A percentile compares a stretch with the other conserved stretches of the same genome.
Conservation (phyloP, 345 rosid species). For the Salix brachista region DNA sequence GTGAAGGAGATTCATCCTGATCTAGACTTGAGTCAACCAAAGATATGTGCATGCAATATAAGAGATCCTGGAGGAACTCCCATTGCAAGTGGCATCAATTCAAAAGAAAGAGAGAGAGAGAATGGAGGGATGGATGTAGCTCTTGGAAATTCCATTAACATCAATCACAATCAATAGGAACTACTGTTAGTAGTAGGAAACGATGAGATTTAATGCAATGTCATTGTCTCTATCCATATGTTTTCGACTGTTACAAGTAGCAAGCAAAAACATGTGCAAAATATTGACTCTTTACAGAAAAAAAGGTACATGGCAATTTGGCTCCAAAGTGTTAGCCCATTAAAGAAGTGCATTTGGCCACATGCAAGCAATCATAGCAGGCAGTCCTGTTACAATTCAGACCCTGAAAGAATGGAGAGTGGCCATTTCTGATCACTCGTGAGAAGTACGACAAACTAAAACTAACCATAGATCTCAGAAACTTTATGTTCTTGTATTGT, state of each 20-base stretch:
- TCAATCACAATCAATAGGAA: constrained; percentile 12
- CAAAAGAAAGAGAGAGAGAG: no score
- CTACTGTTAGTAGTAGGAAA: constrained; percentile 9
- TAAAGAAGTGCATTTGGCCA: no score
- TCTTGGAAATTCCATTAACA: not conserved
- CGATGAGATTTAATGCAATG: constrained; percentile 7
- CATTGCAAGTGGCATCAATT: not conserved
- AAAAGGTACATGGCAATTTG: not conserved
- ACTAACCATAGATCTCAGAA: no score
- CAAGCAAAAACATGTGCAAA: not conserved
- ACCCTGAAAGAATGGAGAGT: no score
- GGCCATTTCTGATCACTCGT: no score
- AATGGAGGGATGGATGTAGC: no score
- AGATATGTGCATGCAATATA: constrained; percentile 4
- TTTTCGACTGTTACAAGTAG: constrained; percentile 5
- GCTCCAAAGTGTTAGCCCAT: no score
- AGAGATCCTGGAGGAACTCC: not conserved
- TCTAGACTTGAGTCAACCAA: constrained; percentile 21
- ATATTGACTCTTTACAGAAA: not conserved
- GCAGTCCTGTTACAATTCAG: no score
- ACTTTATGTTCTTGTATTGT: no score
- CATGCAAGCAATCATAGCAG: no score
- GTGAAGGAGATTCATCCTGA: constrained; percentile 1
- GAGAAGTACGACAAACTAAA: no score
- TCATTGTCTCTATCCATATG: constrained; percentile 19